phyloP scores from a whole-genome alignment of 2,329 filamentous ascomycete genomes.

The Colletotrichum sp. region DNA sequence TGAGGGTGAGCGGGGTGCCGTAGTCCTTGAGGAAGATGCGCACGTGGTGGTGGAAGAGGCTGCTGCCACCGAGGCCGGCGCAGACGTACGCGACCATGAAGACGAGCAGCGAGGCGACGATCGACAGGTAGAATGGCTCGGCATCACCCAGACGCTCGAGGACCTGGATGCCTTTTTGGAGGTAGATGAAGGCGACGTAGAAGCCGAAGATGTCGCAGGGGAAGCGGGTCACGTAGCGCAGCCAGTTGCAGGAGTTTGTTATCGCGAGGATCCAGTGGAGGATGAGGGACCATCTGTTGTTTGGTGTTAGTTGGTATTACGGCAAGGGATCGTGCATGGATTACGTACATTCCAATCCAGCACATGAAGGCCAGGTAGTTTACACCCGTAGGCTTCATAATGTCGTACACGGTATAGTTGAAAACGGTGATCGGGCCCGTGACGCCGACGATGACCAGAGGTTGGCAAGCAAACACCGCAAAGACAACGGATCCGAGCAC shows the following conservation, averaged over 20 bases:
- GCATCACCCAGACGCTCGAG: constrained; percentile 74
- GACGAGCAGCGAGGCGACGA: constrained; percentile 78
- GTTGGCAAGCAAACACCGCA: constrained; percentile 79
- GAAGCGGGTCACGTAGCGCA: constrained; percentile 90
- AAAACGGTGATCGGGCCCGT: constrained; percentile 94
- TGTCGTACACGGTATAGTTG: constrained; percentile 93
- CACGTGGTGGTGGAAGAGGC: constrained; percentile 75
- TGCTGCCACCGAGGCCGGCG: constrained; percentile 72
- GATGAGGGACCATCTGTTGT: constrained; percentile 74
- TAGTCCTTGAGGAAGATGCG: constrained; percentile 90
- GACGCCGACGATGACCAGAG: constrained; percentile 88
- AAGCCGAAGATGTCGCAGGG: constrained; percentile 95
- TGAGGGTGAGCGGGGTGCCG: constrained; percentile 79
- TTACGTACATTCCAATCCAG: constrained; percentile 78
- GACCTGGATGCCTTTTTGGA: constrained; percentile 90
- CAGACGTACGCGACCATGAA: constrained; percentile 79
- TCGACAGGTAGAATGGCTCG: constrained; percentile 77
- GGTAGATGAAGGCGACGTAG: constrained; percentile 90
- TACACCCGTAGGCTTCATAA: constrained; percentile 77
- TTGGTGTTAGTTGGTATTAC: not conserved
- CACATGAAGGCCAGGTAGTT: constrained; percentile 91
- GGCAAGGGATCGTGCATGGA: accelerated
- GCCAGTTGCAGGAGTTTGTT: constrained; percentile 85
- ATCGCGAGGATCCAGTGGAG: constrained; percentile 86
- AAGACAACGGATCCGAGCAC: constrained; percentile 86